Evolutionary conservation across 2,329 filamentous ascomycete species (phyloP).

Genomic region (Colletotrichum karsti): DNA sequence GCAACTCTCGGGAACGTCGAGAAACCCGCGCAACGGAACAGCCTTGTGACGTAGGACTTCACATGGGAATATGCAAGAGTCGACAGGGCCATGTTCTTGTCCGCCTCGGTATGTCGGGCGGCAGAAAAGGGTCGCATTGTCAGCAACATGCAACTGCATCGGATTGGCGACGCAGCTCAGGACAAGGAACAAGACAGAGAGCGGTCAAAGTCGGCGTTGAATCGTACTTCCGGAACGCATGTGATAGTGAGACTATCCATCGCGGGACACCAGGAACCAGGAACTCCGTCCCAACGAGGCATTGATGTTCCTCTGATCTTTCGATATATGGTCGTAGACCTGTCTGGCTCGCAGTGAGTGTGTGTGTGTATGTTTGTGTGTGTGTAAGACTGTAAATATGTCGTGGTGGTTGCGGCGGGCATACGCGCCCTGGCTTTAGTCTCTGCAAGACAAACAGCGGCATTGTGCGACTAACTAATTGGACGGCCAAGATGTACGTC

Average conservation of each 20-base stretch:
- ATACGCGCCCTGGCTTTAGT: background rate
- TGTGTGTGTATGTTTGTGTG: no score
- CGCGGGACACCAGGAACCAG: slow-evolving; percentile 24
- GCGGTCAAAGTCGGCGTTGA: background rate
- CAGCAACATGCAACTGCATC: background rate
- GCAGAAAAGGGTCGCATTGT: slow-evolving; percentile 6
- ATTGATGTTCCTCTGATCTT: slow-evolving; percentile 14
- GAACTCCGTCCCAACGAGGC: slow-evolving; percentile 18
- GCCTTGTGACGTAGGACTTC: slow-evolving; percentile 21
- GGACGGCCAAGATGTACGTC: slow-evolving; percentile 1
- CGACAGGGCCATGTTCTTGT: background rate
- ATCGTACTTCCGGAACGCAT: background rate
- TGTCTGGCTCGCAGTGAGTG: background rate
- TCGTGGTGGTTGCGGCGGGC: background rate
- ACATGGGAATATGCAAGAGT: slow-evolving; percentile 22
- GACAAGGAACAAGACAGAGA: background rate
- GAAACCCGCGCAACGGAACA: background rate
- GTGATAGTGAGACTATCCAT: slow-evolving; percentile 10
- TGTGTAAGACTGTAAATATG: no score
- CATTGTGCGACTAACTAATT: background rate
- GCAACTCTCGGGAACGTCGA: background rate
- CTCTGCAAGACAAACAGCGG: background rate
- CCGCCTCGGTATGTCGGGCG: slow-evolving; percentile 21
- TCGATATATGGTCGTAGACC: background rate
- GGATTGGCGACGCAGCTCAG: background rate